Percentiles rank a stretch among this genome's conserved stretches.
phyloP scores from a whole-genome alignment of 2,329 filamentous ascomycete genomes.

The Penicillium capsulatum region DNA sequence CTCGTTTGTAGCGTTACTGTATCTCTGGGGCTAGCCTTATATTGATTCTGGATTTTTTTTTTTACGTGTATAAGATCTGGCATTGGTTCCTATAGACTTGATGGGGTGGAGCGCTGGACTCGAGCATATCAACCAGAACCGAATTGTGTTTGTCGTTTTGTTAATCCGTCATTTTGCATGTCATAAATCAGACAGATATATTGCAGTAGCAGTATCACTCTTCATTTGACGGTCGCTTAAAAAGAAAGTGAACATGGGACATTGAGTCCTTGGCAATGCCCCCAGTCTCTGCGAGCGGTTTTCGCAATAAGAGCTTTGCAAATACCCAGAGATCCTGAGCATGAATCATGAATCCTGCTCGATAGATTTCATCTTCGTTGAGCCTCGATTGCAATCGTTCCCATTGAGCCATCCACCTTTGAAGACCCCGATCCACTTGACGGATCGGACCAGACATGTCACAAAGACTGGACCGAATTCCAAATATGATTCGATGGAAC shows the following conservation, averaged over 20 bases:
- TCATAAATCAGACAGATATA: too few species aligned
- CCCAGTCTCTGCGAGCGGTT: conserved; percentile 6
- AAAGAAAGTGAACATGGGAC: conserved; percentile 10
- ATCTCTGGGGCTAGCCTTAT: conserved; percentile 9
- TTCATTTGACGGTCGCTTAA: conserved; percentile 2
- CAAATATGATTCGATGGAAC: conserved; percentile 12
- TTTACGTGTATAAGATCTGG: neutral
- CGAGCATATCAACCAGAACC: too few species aligned
- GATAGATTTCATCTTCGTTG: conserved; percentile 9
- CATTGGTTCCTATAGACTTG: too few species aligned
- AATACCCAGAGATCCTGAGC: conserved; percentile 10
- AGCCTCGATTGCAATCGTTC: conserved; percentile 4
- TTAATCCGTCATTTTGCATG: too few species aligned
- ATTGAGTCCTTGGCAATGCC: conserved; percentile 13
- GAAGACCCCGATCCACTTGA: conserved; percentile 11
- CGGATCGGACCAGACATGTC: conserved; percentile 1
- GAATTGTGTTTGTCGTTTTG: too few species aligned
- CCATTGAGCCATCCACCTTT: conserved; percentile 10
- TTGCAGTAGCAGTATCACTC: neutral
- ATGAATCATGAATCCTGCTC: conserved; percentile 13
- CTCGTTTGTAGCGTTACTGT: conserved; percentile 9
- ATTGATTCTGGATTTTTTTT: neutral
- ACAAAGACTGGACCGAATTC: conserved; percentile 5
- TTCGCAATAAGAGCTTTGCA: conserved; percentile 9
- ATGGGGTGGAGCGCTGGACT: too few species aligned